Conservation (phyloP, 2,329 filamentous ascomycete genomes). For the Sporothrix sp. region DNA sequence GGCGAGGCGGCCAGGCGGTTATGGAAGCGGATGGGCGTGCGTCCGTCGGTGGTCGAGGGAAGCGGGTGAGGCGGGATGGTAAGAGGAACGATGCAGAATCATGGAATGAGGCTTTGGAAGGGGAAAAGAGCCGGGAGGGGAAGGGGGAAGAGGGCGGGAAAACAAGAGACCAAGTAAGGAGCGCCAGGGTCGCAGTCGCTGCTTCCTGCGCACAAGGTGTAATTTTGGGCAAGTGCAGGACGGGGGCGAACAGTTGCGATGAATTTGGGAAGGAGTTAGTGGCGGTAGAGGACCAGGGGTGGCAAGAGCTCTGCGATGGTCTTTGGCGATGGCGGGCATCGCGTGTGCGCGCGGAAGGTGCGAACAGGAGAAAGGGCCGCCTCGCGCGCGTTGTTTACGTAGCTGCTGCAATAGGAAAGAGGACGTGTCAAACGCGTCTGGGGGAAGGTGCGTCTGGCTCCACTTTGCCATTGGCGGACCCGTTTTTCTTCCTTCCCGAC, state of each 20-base stretch:
- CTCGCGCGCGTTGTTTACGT: constrained; percentile 20
- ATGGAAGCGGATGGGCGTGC: neutral
- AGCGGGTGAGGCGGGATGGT: neutral
- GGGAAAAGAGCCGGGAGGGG: neutral
- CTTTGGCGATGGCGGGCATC: neutral
- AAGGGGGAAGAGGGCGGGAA: neutral
- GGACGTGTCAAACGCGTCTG: constrained; percentile 18
- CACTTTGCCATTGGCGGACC: neutral
- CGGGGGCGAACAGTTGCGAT: neutral
- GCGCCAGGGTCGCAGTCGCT: constrained; percentile 1
- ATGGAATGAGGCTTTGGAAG: neutral
- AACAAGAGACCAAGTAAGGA: neutral
- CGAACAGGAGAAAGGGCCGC: constrained; percentile 1
- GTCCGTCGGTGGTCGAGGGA: neutral
- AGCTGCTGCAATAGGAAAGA: constrained; percentile 17
- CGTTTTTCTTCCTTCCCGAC: constrained; percentile 8
- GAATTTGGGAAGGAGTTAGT: neutral
- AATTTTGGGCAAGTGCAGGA: neutral
- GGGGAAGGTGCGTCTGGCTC: constrained; percentile 5
- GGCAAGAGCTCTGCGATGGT: constrained; percentile 12
- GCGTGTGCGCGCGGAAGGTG: constrained; percentile 7
- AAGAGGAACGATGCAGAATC: constrained; percentile 6
- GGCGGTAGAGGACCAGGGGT: neutral
- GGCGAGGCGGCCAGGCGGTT: constrained; percentile 1
- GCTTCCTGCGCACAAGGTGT: constrained; percentile 8